Evolutionary conservation across 768 basidiomycete species (phyloP).

Genomic region (Pulveroboletus sp.): DNA sequence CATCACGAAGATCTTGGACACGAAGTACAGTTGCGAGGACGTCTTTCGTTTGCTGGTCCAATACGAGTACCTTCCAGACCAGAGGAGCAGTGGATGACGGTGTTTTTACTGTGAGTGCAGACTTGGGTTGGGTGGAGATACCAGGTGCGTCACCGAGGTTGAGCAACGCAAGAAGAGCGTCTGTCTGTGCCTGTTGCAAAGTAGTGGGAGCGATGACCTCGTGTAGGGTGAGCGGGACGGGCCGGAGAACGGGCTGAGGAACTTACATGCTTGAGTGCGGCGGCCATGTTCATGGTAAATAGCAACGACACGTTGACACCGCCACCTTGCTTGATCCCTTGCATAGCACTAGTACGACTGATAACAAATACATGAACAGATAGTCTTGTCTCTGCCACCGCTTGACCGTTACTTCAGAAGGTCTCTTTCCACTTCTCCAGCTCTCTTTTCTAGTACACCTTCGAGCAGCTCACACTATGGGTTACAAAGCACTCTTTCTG

Average conservation of each 20-base stretch:
- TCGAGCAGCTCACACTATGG: too few species aligned
- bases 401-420: too few species aligned
- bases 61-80: slow-evolving; percentile 94
- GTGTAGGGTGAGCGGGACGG: slow-evolving; percentile 28
- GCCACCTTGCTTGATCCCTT: too few species aligned
- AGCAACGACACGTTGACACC: too few species aligned
- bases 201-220: slow-evolving; percentile 49
- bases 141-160: slow-evolving; percentile 69
- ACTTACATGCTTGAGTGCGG: slow-evolving; percentile 43
- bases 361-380: too few species aligned
- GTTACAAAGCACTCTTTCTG: too few species aligned
- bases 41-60: slow-evolving; percentile 96
- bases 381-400: too few species aligned
- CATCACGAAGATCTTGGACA: slow-evolving; percentile 95
- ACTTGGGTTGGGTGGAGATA: slow-evolving; percentile 17
- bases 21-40: slow-evolving; percentile 92
- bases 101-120: slow-evolving; percentile 45
- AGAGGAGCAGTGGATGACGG: slow-evolving; percentile 63
- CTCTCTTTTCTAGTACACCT: too few species aligned
- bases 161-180: slow-evolving; percentile 79
- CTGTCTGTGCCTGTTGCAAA: slow-evolving; percentile 86
- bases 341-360: too few species aligned
- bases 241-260: neutral
- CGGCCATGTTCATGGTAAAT: slow-evolving; percentile 35
- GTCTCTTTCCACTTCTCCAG: too few species aligned